These are phyloP conservation scores for Astragalus glycyphyllos DNA, from an alignment of 306 rosid species.

Conservation along the genomic window DNA sequence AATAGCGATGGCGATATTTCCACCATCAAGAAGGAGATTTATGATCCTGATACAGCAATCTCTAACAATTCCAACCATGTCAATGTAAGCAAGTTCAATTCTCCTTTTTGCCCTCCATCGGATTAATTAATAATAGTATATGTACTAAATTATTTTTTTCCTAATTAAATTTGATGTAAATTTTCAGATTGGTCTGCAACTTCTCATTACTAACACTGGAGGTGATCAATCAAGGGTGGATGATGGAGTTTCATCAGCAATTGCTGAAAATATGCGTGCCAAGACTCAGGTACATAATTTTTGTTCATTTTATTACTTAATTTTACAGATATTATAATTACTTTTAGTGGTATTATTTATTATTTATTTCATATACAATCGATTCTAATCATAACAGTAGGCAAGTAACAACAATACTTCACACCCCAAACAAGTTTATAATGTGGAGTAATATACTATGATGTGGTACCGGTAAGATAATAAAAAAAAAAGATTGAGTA, in stretches of 20 bases:
- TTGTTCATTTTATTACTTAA: not conserved
- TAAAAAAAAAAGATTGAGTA: too few species aligned
- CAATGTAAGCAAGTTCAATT: conserved; percentile 49
- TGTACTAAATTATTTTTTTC: not conserved
- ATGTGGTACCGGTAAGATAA: too few species aligned
- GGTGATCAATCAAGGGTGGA: conserved; percentile 90
- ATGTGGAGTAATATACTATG: too few species aligned
- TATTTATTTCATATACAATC: too few species aligned
- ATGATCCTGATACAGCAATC: conserved; percentile 11
- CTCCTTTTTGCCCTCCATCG: not conserved
- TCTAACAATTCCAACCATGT: conserved; percentile 41
- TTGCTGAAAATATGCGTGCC: conserved; percentile 61
- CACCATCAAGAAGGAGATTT: conserved; percentile 65
- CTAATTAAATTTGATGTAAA: not conserved
- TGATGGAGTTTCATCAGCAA: conserved; percentile 76
- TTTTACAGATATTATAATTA: too few species aligned
- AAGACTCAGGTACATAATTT: conserved; percentile 61
- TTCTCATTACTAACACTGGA: conserved; percentile 61
- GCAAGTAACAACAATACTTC: too few species aligned
- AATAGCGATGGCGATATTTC: not conserved
- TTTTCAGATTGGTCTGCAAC: conserved; percentile 73
- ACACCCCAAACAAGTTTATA: too few species aligned
- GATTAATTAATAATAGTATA: too few species aligned
- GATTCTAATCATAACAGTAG: too few species aligned
- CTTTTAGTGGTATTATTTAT: too few species aligned